Conservation (phyloP, 352 stramenopile genomes). For the Saprolegnia diclina region DNA sequence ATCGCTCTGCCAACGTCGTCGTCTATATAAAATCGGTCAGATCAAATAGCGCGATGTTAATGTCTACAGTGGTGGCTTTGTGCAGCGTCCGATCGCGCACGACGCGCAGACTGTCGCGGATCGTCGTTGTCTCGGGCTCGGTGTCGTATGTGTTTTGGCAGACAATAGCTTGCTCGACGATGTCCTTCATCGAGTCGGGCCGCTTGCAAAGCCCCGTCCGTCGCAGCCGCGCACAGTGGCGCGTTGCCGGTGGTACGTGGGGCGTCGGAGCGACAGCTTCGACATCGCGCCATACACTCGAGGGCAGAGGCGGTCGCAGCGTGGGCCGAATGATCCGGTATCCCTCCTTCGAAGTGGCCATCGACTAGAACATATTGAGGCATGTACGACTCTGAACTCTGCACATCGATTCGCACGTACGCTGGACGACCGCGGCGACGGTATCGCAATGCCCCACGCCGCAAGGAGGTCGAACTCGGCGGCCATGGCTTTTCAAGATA, state of each 20-base stretch:
- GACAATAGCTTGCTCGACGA: conserved; percentile 3
- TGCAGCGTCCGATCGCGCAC: neutral
- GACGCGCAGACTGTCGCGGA: neutral
- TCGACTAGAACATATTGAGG: neutral
- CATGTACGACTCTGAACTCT: neutral
- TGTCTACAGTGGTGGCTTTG: neutral
- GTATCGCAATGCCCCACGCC: conserved; percentile 5
- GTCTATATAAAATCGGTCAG: neutral
- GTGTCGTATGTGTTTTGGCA: neutral
- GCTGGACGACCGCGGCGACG: neutral
- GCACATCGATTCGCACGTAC: neutral
- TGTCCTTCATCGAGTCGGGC: conserved; percentile 7
- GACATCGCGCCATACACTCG: neutral
- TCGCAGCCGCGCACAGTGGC: neutral
- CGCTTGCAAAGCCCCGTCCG: conserved; percentile 2
- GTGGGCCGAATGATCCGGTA: conserved; percentile 8
- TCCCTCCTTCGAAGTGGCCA: neutral
- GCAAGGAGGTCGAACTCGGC: conserved; percentile 19
- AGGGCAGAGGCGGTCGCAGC: neutral
- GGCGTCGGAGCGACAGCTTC: neutral
- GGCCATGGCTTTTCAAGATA: neutral
- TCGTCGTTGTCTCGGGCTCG: neutral
- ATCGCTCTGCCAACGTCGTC: neutral
- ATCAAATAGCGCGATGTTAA: neutral
- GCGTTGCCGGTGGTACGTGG: neutral